Conservation (phyloP, 176 grass and related monocot genomes). For the Cocos nucifera region DNA sequence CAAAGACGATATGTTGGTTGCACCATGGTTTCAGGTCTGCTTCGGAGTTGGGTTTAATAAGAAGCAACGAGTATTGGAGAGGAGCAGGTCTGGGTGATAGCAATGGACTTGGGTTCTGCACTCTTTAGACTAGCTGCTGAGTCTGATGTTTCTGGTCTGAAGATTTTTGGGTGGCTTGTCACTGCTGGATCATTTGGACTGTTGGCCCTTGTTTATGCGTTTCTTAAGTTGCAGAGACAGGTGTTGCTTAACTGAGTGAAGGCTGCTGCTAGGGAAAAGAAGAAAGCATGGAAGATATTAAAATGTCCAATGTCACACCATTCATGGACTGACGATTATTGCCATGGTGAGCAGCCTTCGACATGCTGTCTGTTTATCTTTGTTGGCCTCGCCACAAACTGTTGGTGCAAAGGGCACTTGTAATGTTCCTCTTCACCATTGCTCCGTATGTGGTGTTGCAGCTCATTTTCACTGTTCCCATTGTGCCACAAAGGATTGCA, state of each 20-base stretch:
- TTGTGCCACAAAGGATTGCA: conserved; percentile 49
- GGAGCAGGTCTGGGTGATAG: conserved; percentile 1
- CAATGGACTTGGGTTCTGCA: conserved; percentile 47
- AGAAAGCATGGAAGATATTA: conserved; percentile 25
- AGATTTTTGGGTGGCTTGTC: conserved; percentile 47
- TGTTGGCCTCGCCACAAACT: conserved; percentile 19
- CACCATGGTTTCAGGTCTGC: conserved; percentile 1
- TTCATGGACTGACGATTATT: conserved; percentile 39
- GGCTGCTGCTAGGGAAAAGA: conserved; percentile 58
- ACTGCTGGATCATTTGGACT: conserved; percentile 57
- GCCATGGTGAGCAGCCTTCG: conserved; percentile 32
- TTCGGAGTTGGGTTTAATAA: neutral
- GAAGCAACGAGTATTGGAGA: neutral
- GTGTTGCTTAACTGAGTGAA: conserved; percentile 66
- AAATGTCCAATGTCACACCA: conserved; percentile 63
- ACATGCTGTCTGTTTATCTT: conserved; percentile 59
- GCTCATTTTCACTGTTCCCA: conserved; percentile 48
- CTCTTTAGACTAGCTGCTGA: conserved; percentile 32
- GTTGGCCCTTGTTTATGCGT: conserved; percentile 41
- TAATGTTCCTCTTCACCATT: conserved; percentile 26
- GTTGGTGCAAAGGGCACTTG: conserved; percentile 2
- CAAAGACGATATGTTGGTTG: no score
- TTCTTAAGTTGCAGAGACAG: conserved; percentile 59
- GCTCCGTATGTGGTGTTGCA: conserved; percentile 49
- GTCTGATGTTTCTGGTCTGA: conserved; percentile 29